phyloP scores from a whole-genome alignment of 257 asterid genomes.

The Ligustrum vulgare region DNA sequence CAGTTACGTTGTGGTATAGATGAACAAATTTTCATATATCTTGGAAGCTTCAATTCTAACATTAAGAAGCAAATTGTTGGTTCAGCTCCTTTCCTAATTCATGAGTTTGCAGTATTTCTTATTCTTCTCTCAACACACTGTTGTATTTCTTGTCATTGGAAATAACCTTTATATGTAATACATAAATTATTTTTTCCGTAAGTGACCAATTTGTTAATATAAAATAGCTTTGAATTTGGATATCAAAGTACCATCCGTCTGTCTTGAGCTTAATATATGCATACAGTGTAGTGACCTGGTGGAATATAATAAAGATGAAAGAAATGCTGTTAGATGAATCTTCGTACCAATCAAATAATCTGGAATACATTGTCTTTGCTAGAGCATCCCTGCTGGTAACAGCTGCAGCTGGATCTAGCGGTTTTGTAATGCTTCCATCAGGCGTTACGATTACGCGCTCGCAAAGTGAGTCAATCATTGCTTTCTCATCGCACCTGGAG shows the following conservation, averaged over 20 bases:
- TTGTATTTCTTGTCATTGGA: not conserved
- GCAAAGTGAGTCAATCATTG: constrained; percentile 84
- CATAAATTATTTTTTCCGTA: not conserved
- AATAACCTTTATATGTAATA: not conserved
- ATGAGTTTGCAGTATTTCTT: not conserved
- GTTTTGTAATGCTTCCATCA: constrained; percentile 88
- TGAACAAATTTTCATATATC: not conserved
- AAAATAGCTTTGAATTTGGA: not conserved
- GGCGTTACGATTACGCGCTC: constrained; percentile 93
- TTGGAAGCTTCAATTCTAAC: not conserved
- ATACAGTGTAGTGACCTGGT: not conserved
- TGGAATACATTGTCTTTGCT: constrained; percentile 90
- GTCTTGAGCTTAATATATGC: constrained; percentile 17
- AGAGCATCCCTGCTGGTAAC: constrained; percentile 86
- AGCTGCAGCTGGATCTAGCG: constrained; percentile 92
- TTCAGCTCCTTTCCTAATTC: not conserved
- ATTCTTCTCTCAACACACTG: not conserved
- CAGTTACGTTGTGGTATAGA: not conserved
- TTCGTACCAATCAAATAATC: constrained; percentile 88
- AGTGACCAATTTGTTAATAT: not conserved
- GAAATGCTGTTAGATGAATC: constrained; percentile 5
- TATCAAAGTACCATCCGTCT: constrained; percentile 1
- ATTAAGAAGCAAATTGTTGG: not conserved
- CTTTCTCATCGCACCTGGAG: constrained; percentile 71
- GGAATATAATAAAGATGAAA: constrained; percentile 2